Evolutionary conservation across 768 basidiomycete genomes (phyloP).

Genomic region (Ephemerocybe angulata): DNA sequence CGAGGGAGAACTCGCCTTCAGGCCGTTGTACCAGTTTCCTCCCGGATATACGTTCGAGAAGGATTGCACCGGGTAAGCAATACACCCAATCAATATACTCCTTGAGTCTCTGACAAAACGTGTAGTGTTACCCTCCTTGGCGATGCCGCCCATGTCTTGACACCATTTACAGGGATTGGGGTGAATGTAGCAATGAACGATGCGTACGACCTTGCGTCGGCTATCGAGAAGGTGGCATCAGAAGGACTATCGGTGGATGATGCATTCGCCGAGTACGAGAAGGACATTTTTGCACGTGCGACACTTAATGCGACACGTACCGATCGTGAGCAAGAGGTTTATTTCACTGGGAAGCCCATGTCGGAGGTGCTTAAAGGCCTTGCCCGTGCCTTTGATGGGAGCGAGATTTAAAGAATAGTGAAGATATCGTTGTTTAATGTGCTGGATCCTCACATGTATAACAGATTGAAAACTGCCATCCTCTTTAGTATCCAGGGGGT

Average conservation of each 20-base stretch:
- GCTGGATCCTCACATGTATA: not conserved
- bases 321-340: not conserved
- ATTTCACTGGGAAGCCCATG: not conserved
- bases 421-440: not conserved
- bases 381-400: not conserved
- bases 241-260: not conserved
- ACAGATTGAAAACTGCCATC: no score
- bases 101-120: not conserved
- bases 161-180: slow-evolving; percentile 22
- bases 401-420: not conserved
- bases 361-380: not conserved
- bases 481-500: no score
- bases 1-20: not conserved
- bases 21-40: not conserved
- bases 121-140: slow-evolving; percentile 18
- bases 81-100: not conserved
- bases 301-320: not conserved
- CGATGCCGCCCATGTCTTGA: slow-evolving; percentile 25
- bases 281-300: slow-evolving; percentile 2
- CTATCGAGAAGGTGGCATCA: slow-evolving; percentile 1
- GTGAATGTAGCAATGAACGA: slow-evolving; percentile 22
- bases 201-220: slow-evolving; percentile 16
- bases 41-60: not conserved
- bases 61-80: not conserved
- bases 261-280: slow-evolving; percentile 1